Evolutionary conservation across 2,329 filamentous ascomycete genomes (phyloP).

Genomic region (Lecanosticta acicola): DNA sequence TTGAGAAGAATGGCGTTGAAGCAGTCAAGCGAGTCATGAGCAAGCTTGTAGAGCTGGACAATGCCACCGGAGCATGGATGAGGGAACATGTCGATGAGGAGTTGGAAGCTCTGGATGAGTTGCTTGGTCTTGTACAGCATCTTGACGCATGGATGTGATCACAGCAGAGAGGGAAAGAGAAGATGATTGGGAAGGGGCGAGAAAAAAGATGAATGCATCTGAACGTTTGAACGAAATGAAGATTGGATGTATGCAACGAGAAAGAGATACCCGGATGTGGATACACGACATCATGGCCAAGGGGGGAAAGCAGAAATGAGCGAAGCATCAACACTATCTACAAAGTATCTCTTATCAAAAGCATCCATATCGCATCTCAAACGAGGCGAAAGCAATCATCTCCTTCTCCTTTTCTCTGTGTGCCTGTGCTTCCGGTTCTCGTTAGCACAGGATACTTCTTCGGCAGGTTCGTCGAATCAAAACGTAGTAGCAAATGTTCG

Average conservation of each 20-base stretch:
- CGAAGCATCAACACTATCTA: not conserved
- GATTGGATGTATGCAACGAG: too few species aligned
- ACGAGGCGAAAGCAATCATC: not conserved
- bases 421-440: too few species aligned
- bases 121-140: constrained; percentile 19
- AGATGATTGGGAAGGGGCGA: not conserved
- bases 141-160: constrained; percentile 26
- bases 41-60: constrained; percentile 14
- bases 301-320: not conserved
- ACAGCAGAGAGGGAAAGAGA: not conserved
- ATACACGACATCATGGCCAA: not conserved
- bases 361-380: not conserved
- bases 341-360: not conserved
- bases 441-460: too few species aligned
- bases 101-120: constrained; percentile 17
- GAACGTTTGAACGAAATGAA: not conserved
- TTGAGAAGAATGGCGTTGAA: constrained; percentile 27
- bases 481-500: too few species aligned
- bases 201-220: not conserved
- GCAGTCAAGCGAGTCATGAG: constrained; percentile 19
- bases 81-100: constrained; percentile 29
- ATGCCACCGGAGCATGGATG: constrained; percentile 29
- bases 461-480: too few species aligned
- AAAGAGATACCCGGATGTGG: not conserved
- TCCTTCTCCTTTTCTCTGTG: not conserved